Conservation (phyloP, 2,329 filamentous ascomycete species). For the Ophiostoma ulmi region DNA sequence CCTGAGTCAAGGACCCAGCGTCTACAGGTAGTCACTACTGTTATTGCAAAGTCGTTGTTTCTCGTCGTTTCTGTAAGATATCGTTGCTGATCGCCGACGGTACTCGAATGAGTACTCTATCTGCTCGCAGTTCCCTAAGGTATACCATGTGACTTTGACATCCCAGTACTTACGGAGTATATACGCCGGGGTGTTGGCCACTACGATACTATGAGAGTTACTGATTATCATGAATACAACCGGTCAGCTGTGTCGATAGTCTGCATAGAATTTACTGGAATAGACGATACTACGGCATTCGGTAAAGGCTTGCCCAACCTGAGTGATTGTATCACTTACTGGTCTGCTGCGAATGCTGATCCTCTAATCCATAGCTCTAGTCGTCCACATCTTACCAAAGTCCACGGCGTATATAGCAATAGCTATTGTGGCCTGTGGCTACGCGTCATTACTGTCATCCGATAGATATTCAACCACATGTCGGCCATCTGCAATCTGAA, state of each 20-base stretch:
- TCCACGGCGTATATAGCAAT: neutral
- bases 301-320: neutral
- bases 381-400: neutral
- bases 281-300: neutral
- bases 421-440: neutral
- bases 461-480: neutral
- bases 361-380: neutral
- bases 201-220: neutral
- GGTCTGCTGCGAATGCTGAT: neutral
- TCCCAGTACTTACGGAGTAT: too few relatives aligned
- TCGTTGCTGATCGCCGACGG: too few relatives aligned
- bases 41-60: neutral
- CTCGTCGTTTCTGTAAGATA: neutral
- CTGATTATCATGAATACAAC: neutral
- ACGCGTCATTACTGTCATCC: neutral
- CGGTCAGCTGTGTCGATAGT: too few relatives aligned
- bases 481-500: neutral
- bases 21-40: neutral
- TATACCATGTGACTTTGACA: too few relatives aligned
- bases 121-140: too few relatives aligned
- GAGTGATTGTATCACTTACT: neutral
- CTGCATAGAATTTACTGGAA: neutral
- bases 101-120: too few relatives aligned
- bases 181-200: too few relatives aligned
- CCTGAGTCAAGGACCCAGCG: constrained; percentile 11